Evolutionary conservation across 164 flowering plant species (phyloP), one percentile per base, ranked within the genome.

Genomic region (Berberis vulgaris): DNA sequence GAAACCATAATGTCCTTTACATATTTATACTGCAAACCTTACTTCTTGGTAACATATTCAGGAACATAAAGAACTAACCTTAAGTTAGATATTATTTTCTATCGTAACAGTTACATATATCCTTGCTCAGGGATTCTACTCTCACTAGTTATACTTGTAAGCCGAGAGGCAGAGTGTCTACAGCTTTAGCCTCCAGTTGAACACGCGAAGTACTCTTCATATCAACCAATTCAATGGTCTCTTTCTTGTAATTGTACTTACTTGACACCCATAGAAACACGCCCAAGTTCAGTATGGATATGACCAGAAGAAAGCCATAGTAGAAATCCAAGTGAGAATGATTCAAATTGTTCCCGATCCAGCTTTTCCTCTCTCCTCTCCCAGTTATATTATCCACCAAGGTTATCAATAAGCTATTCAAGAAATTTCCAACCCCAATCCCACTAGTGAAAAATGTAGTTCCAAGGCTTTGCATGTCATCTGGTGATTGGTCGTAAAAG

Each of bases 241-340:
- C 97, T 73, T 65, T 80, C 69, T 88, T 88, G 78, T 91, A 91
- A 38, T 77, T 69, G 56, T 83, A 91, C 65, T 65, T 78, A 42
- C 71, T 75, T 6, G 97, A 78, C 6, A 87, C 87, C 96, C 87
- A 81, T 9, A 82, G 11, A 66, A 83, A 91, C 0, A 60, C 82
- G 0, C 66, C 82, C 50, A 89, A 61, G 57, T 89, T 87, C 0
- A 87, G 1, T 0, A 65, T 57, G 5, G 87, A 77, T 2, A 91
- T 69, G 5, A 80, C 73, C 69, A 82, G 45, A 45, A 91, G 77
- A 40, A 86, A 79, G 0, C 79, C 78, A 41, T 68, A 74, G 67
- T 71, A 71, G 67, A 66, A 74, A 68, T 74, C 74, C n/a, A 74
- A 56, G 43, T 74, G 77, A 58, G 77, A 74, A 12, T 39, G 61